Evolutionary conservation across 805 yeast species (phyloP), one percentile per base, ranked within the genome.

Genomic region (Jamesozyma hellenica): DNA sequence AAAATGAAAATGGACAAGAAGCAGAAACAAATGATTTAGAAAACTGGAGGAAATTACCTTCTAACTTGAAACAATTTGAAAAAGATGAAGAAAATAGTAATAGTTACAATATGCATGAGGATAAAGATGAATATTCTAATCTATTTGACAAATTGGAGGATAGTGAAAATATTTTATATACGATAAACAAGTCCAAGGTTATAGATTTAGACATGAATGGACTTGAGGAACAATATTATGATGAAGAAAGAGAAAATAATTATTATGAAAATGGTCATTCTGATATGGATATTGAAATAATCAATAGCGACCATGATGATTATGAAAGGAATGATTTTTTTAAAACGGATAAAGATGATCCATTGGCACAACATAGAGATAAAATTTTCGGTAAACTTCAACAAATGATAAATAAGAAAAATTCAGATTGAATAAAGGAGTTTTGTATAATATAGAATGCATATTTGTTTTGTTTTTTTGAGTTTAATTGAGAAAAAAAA

Each of bases 181-280:
- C 58, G 1, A 41, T 57, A 12, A 54, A 48, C 27, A 31, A 46
- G 1, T 14, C 33, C 4, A 46, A 64, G 30, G 60, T 63, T 35
- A 60, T 64, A 4, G 61, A 61, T 25, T 35, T 67, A 6, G 66
- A 65, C 42, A 36, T 28, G 28, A 34, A 35, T 10, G 40, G 16
- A 6, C 25, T 35, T 10, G 13, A 42, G 11, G 38, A 37, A 12
- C 44, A 39, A 3, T 48, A 41, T 11, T 42, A 44, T 25, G 50
- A 43, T 51, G 92, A 82, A 48, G 94, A 92, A 0, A 88, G 79
- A 17, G 85, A 78, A 34, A n/a, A n/a, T n/a, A n/a, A n/a, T n/a
- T n/a, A n/a, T n/a, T n/a, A n/a, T n/a, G n/a, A n/a, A n/a, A n/a
- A n/a, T n/a, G n/a, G n/a, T n/a, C n/a, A n/a, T n/a, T n/a, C n/a